phyloP scores from a whole-genome alignment of 208 protist species.

The Trypanosoma mega region DNA sequence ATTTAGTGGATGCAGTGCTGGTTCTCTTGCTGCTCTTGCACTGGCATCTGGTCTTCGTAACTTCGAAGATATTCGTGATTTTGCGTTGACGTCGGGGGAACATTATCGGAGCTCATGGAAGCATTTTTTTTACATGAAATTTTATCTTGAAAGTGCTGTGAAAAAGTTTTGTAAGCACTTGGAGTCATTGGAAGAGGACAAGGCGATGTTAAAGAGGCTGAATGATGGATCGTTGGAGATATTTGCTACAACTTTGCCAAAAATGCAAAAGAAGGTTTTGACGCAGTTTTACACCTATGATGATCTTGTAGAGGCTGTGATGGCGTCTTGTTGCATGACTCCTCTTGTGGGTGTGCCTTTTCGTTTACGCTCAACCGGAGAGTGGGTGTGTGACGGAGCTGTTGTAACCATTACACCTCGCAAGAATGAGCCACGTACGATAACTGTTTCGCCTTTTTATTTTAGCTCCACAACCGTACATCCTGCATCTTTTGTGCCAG shows the following conservation, averaged over 20 bases:
- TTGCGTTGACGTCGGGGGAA: constrained; percentile 25
- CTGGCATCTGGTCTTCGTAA: constrained; percentile 46
- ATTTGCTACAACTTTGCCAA: constrained; percentile 63
- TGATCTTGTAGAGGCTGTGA: constrained; percentile 48
- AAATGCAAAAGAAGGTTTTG: constrained; percentile 38
- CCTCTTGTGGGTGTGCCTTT: constrained; percentile 77
- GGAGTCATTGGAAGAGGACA: constrained; percentile 37
- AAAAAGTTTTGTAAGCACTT: constrained; percentile 44
- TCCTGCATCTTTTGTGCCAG: constrained; percentile 62
- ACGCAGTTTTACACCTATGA: constrained; percentile 44
- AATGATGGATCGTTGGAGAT: constrained; percentile 63
- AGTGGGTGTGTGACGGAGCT: constrained; percentile 76
- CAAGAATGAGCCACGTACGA: constrained; percentile 47
- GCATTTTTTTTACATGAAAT: constrained; percentile 39
- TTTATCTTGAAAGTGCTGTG: constrained; percentile 45
- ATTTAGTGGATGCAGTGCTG: constrained; percentile 62
- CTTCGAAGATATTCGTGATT: constrained; percentile 46
- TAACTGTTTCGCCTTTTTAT: constrained; percentile 83
- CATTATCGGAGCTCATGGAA: constrained; percentile 52
- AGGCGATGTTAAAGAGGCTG: constrained; percentile 21
- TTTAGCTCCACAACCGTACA: constrained; percentile 67
- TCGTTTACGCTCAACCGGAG: constrained; percentile 48
- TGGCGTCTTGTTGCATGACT: constrained; percentile 70
- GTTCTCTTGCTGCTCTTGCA: constrained; percentile 44
- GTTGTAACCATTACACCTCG: constrained; percentile 67